Evolutionary conservation across 768 basidiomycete genomes (phyloP).

Genomic region (Tylopilus vinaceipallidus): DNA sequence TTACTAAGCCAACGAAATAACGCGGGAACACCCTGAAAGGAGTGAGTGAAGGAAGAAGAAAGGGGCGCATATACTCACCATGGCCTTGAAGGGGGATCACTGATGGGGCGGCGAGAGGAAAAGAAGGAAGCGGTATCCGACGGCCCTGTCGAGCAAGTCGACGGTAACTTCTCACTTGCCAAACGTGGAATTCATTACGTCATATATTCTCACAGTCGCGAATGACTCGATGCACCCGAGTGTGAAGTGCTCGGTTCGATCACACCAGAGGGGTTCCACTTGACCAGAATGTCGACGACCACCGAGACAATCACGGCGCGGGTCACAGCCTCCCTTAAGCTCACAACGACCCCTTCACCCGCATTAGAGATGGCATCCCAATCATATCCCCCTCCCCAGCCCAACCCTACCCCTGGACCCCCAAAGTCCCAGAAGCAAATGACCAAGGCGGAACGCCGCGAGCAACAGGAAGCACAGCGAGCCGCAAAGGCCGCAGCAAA

Average conservation of each 20-base stretch:
- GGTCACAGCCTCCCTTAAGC: constrained; percentile 16
- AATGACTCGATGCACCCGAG: constrained; percentile 19
- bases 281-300: constrained; percentile 20
- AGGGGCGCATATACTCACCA: constrained; percentile 14
- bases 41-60: constrained; percentile 3
- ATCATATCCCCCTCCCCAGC: constrained; percentile 2
- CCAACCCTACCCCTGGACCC: constrained; percentile 5
- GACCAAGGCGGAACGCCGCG: constrained; percentile 79
- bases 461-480: constrained; percentile 75
- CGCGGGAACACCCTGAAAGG: constrained; percentile 87
- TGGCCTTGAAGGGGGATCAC: too few relatives aligned
- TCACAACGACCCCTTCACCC: constrained; percentile 3
- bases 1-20: constrained; percentile 98
- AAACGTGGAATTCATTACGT: constrained; percentile 15
- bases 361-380: constrained; percentile 3
- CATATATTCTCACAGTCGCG: constrained; percentile 17
- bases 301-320: constrained; percentile 20
- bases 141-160: constrained; percentile 1
- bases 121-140: too few relatives aligned
- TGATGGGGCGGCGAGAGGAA: too few relatives aligned
- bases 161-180: constrained; percentile 2
- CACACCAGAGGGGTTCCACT: not conserved
- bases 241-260: not conserved
- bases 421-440: constrained; percentile 63
- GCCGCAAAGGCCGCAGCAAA: constrained; percentile 66